Percentiles rank a stretch among this genome's conserved stretches.
Evolutionary conservation across 2,329 filamentous ascomycete species (phyloP).

Genomic region (Cordyceps fumosorosea): DNA sequence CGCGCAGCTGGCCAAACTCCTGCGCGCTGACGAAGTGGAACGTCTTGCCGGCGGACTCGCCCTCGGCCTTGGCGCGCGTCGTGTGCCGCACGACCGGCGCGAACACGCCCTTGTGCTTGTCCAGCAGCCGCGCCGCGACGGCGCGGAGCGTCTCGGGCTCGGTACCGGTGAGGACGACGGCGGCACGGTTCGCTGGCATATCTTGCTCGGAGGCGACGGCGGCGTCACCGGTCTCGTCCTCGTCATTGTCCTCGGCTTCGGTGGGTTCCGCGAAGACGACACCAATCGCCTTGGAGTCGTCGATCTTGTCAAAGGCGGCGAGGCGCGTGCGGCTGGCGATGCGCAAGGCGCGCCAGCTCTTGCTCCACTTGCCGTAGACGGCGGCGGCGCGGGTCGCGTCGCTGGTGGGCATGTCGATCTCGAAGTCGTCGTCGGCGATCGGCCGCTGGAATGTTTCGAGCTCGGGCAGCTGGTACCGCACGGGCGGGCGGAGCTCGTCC

Average conservation of each 20-base stretch:
- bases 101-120: slow-evolving; percentile 59
- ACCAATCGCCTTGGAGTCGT: slow-evolving; percentile 67
- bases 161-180: slow-evolving; percentile 63
- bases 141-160: slow-evolving; percentile 56
- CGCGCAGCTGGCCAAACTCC: slow-evolving; percentile 51
- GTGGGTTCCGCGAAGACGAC: slow-evolving; percentile 46
- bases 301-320: slow-evolving; percentile 77
- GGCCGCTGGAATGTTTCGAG: slow-evolving; percentile 64
- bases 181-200: slow-evolving; percentile 42
- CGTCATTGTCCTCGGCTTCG: slow-evolving; percentile 28
- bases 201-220: slow-evolving; percentile 28
- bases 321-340: slow-evolving; percentile 70
- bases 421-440: slow-evolving; percentile 75
- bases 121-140: slow-evolving; percentile 56
- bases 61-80: slow-evolving; percentile 41
- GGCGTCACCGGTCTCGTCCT: slow-evolving; percentile 27
- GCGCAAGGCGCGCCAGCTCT: slow-evolving; percentile 83
- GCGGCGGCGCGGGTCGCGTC: slow-evolving; percentile 48
- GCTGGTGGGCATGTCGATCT: slow-evolving; percentile 73
- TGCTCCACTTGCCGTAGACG: slow-evolving; percentile 72
- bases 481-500: slow-evolving; percentile 59
- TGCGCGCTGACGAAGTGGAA: slow-evolving; percentile 51
- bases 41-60: slow-evolving; percentile 44
- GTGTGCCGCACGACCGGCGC: slow-evolving; percentile 50
- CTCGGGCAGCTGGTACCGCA: slow-evolving; percentile 62